Base-by-base conservation (phyloP, 2,329 filamentous ascomycete species). In the Colletotrichum acutatum region DNA sequence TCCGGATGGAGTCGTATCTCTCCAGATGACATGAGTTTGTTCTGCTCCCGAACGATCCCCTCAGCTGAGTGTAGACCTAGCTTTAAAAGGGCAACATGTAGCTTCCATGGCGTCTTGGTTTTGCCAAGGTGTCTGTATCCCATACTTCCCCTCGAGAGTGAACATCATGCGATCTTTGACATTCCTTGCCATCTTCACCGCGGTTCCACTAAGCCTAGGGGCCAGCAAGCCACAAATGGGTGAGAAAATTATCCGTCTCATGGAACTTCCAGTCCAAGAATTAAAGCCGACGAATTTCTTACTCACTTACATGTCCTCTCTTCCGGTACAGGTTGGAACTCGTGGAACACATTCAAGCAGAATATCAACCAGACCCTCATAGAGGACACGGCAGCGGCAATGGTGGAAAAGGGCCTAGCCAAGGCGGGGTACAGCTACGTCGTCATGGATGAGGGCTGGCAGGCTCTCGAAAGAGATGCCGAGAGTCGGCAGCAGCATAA, bases 241-340 rank as follows among this genome's bases (percentile, higher is more conserved):
- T 63, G 54, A 19, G 37, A 32, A 26, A 7, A 1, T 26, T 8
- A 4, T 14, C 12, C 37, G 58, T 8, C 30, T 42, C 14, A 19
- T 14, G 16, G 58, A 63, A n/a, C 62, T 22, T 49, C 32, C 19
- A 11, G 65, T 63, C 19, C 56, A n/a, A 49, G 57, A 52, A 58
- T 56, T 14, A 26, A 57, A 11, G 30, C 64, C 65, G n/a, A n/a
- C n/a, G n/a, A 72, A 68, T 26, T 26, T 49, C 8, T 42, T 24
- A 64, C 65, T 14, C 66, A 60, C 8, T 72, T 69, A 42, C 30
- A 66, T 59, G 6, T 60, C 72, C 30, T 68, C 66, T 22, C 87
- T 89, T 76, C 42, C 42, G 16, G 8, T 75, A 62, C n/a, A 70
- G 71, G 71, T 1, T 71, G 68, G 71, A 71, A 71, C 68, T 74